Conservation (phyloP, 202 grass and related monocot genomes). For the Panicum hallii region DNA sequence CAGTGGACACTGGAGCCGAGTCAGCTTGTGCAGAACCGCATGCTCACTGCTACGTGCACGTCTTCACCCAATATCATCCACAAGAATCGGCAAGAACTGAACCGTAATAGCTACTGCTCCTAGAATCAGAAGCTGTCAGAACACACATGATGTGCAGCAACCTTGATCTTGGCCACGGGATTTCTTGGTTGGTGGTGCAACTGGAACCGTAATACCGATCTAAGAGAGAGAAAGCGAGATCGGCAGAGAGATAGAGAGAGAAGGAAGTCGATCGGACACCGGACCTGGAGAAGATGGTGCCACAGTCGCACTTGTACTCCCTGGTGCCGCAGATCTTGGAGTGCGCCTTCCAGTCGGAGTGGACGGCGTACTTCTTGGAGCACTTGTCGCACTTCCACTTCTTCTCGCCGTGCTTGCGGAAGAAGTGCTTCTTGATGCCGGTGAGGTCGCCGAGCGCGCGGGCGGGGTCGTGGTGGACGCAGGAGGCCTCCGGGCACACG, state of each 20-base stretch:
- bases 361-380: constrained; percentile 92
- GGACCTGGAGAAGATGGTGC: constrained; percentile 87
- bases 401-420: constrained; percentile 98
- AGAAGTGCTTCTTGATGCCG: constrained; percentile 94
- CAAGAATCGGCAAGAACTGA: constrained; percentile 2
- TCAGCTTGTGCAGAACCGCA: background rate
- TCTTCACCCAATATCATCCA: background rate
- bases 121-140: constrained; percentile 3
- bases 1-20: too few relatives aligned
- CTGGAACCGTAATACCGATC: background rate
- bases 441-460: constrained; percentile 89
- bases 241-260: background rate
- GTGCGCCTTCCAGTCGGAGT: constrained; percentile 97
- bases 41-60: background rate
- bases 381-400: constrained; percentile 99
- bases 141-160: background rate
- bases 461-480: constrained; percentile 87
- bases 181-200: background rate
- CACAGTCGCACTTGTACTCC: constrained; percentile 95
- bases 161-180: background rate
- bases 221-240: background rate
- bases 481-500: constrained; percentile 79
- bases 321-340: constrained; percentile 88
- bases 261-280: too few relatives aligned
- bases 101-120: background rate